These are phyloP conservation scores for Drechslerella coelobrocha DNA, from an alignment of 2,329 filamentous ascomycete species.

Conservation along the genomic window DNA sequence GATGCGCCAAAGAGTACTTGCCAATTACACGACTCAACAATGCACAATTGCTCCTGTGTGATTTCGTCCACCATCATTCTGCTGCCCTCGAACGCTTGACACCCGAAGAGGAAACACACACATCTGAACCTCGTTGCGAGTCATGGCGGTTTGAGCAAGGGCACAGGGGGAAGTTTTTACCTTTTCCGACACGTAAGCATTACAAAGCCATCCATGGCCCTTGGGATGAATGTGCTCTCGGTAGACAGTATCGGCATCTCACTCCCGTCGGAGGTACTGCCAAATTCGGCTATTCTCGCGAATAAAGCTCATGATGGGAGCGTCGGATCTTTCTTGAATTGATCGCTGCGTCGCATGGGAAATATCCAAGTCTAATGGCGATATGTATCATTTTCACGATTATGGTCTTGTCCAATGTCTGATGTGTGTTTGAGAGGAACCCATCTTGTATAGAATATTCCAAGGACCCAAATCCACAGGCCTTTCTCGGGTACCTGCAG, in stretches of 20 bases:
- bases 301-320: conserved; percentile 11
- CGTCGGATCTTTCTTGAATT: neutral
- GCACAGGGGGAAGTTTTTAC: conserved; percentile 43
- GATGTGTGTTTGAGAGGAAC: conserved; percentile 38
- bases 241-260: conserved; percentile 47
- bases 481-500: conserved; percentile 48
- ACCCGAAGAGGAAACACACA: neutral
- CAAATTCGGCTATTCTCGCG: conserved; percentile 32
- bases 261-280: conserved; percentile 35
- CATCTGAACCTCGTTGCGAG: conserved; percentile 35
- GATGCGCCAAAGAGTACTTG: conserved; percentile 11
- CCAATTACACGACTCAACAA: conserved; percentile 16
- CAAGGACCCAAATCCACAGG: conserved; percentile 34
- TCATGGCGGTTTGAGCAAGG: conserved; percentile 48
- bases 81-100: too few relatives aligned
- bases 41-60: conserved; percentile 22
- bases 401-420: conserved; percentile 18
- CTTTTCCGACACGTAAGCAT: conserved; percentile 49
- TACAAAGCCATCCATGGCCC: conserved; percentile 46
- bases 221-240: conserved; percentile 40
- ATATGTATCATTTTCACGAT: neutral
- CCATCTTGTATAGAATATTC: neutral
- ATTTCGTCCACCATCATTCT: conserved; percentile 12
- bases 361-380: conserved; percentile 24
- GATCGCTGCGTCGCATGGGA: conserved; percentile 12